Evolutionary conservation across 2,329 filamentous ascomycete species (phyloP).

Genomic region (Aspergillus pseudotamarii): DNA sequence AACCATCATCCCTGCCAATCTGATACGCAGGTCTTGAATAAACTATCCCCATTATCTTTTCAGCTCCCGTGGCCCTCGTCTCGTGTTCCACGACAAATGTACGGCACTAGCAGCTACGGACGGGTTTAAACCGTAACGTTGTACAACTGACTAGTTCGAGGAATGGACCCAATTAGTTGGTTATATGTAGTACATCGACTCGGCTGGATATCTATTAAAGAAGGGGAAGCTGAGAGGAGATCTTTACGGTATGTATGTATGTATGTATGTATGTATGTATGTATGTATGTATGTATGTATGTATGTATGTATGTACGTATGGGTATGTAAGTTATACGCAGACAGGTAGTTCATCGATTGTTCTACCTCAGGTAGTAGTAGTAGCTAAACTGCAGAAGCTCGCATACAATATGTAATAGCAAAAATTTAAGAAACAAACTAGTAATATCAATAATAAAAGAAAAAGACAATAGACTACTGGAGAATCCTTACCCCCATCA

Average conservation of each 20-base stretch:
- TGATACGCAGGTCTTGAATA: background rate
- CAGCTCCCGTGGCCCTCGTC: background rate
- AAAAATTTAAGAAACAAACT: background rate
- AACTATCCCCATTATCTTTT: background rate
- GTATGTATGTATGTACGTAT: conserved; percentile 1
- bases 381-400: background rate
- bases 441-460: background rate
- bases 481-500: background rate
- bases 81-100: background rate
- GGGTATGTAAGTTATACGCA: background rate
- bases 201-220: no score
- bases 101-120: background rate
- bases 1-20: background rate
- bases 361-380: no score
- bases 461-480: background rate
- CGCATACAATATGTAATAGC: background rate
- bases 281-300: conserved; percentile 6
- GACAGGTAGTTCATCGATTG: background rate
- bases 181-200: background rate
- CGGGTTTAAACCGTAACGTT: background rate
- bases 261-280: conserved; percentile 1
- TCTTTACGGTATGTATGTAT: conserved; percentile 3
- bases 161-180: background rate
- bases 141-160: background rate
- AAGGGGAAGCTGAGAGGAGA: background rate